Evolutionary conservation across 2,329 filamentous ascomycete species (phyloP), one percentile per base, ranked within the genome.

Genomic region (Orbilia javanica): DNA sequence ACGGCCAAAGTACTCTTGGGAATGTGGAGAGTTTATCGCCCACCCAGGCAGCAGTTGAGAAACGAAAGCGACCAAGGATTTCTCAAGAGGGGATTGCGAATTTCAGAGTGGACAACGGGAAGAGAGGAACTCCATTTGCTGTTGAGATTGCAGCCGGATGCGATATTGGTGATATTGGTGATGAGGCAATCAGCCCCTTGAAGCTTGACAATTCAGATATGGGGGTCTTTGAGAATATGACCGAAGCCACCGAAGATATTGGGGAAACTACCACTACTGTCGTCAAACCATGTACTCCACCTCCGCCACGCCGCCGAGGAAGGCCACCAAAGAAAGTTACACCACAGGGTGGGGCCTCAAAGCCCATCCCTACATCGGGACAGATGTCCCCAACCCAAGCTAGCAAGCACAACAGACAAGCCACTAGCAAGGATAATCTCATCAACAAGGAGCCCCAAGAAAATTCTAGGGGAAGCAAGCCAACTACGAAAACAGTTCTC

Each of bases 251-350:
- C 1, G 36, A 39, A 39, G 36, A 39, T 39, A 39, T 5, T 5
- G n/a, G n/a, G 36, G 13, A 39, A 39, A 13, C 8, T 15, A 15
- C 5, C 36, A 6, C 18, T 50, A 8, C 36, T 5, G 29, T 5
- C 36, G n/a, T 31, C 29, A 7, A 31, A 31, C 29, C 29, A 3
- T 31, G 29, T 31, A 31, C 29, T 7, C 36, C 55, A n/a, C 31
- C 50, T 3, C 5, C 44, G 25, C 44, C 62, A 7, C 36, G 29
- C 3, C 22, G 60, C 20, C 36, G 62, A 36, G 62, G 62, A 5
- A 65, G 62, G 15, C 62, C 62, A 6, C 62, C 62, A 1, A 65
- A 65, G 29, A 65, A 34, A 22, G 11, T 20, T 6, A 46, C 29
- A 7, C 29, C 7, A 31, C 29, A 31, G 7, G 29, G 7, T 31